Conservation (phyloP, 1,284 basidiomycete genomes). For the Chalciporus sp. region DNA sequence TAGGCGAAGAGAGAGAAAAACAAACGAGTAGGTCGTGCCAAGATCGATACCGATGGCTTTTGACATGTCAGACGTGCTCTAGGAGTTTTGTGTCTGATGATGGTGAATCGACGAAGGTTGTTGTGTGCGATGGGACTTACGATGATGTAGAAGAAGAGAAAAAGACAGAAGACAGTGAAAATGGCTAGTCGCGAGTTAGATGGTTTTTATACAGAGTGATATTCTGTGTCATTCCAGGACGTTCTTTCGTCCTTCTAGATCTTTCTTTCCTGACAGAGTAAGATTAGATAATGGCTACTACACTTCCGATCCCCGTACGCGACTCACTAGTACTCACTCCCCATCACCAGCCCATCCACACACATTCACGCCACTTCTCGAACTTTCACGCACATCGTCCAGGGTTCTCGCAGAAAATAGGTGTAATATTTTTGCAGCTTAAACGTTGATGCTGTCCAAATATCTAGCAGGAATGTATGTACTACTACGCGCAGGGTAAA, state of each 20-base stretch:
- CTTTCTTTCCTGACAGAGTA: slow-evolving; percentile 35
- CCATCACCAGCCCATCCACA: neutral
- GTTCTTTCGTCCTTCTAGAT: slow-evolving; percentile 40
- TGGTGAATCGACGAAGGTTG: neutral
- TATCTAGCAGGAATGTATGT: slow-evolving; percentile 32
- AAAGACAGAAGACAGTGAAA: slow-evolving; percentile 17
- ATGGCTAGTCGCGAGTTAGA: neutral
- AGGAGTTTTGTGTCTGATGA: slow-evolving; percentile 2
- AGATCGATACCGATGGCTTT: slow-evolving; percentile 95
- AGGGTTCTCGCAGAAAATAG: neutral
- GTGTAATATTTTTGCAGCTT: slow-evolving; percentile 17
- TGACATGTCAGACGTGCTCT: slow-evolving; percentile 41
- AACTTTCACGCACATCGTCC: slow-evolving; percentile 1
- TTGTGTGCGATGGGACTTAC: slow-evolving; percentile 19
- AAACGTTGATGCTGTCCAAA: slow-evolving; percentile 11
- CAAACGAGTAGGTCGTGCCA: slow-evolving; percentile 84
- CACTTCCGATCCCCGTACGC: too few species aligned
- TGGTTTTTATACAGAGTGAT: slow-evolving; percentile 37
- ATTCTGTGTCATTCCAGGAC: slow-evolving; percentile 42
- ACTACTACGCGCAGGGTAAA: slow-evolving; percentile 19
- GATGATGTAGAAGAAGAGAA: slow-evolving; percentile 14
- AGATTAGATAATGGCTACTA: slow-evolving; percentile 38
- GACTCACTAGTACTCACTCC: too few species aligned
- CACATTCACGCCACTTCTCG: too few species aligned
- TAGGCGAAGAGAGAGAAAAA: slow-evolving; percentile 12